phyloP scores from a whole-genome alignment of 2,329 filamentous ascomycete species.

The Microdochium paspali region DNA sequence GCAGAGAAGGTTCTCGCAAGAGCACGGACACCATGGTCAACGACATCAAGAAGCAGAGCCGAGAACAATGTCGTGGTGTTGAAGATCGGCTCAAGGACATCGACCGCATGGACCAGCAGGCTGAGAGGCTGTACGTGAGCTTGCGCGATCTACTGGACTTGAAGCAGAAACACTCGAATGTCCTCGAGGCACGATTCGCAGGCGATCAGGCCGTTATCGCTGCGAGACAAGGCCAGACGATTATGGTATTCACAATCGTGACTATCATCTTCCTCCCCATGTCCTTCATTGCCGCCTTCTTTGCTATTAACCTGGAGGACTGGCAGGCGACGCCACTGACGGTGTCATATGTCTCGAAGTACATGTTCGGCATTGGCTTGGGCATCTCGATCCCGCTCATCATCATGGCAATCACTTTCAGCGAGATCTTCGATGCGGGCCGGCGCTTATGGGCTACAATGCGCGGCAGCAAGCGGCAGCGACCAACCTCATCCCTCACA shows the following conservation, averaged over 20 bases:
- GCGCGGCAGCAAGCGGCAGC: background rate
- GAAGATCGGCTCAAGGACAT: slow-evolving; percentile 50
- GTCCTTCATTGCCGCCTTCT: slow-evolving; percentile 31
- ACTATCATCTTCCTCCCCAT: slow-evolving; percentile 35
- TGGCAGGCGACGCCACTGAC: slow-evolving; percentile 30
- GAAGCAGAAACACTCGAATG: slow-evolving; percentile 62
- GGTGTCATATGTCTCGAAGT: slow-evolving; percentile 41
- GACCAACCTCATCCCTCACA: background rate
- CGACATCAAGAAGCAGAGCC: slow-evolving; percentile 43
- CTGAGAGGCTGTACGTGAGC: slow-evolving; percentile 47
- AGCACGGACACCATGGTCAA: slow-evolving; percentile 19
- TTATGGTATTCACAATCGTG: slow-evolving; percentile 35
- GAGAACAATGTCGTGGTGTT: slow-evolving; percentile 47
- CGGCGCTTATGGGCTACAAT: background rate
- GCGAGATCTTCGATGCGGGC: slow-evolving; percentile 19
- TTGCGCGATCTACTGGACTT: slow-evolving; percentile 56
- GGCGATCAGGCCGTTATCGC: slow-evolving; percentile 53
- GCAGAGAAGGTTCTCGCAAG: slow-evolving; percentile 12
- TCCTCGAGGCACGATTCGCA: slow-evolving; percentile 53
- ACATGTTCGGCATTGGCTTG: slow-evolving; percentile 35
- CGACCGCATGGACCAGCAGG: slow-evolving; percentile 54
- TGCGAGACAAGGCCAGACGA: slow-evolving; percentile 35
- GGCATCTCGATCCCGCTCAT: slow-evolving; percentile 27
- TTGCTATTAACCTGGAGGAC: slow-evolving; percentile 33
- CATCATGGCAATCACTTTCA: slow-evolving; percentile 25